phyloP scores from a whole-genome alignment of 768 basidiomycete genomes.

The Dioszegia hungarica region DNA sequence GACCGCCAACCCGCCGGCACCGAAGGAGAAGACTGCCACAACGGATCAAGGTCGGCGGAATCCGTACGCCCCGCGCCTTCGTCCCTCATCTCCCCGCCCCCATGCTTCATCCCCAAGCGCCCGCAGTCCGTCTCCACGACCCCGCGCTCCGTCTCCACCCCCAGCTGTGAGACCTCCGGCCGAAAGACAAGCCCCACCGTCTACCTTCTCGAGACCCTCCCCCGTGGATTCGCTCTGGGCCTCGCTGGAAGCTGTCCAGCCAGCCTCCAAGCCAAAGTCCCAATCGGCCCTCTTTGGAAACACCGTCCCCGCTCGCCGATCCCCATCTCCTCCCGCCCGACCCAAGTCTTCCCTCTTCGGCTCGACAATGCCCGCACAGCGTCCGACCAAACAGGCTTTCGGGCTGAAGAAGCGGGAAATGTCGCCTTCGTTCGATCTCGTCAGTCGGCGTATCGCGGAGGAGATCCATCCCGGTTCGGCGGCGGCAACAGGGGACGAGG shows the following conservation, averaged over 20 bases:
- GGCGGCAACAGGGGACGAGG: not conserved
- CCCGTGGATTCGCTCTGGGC: slow-evolving; percentile 5
- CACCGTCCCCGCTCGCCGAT: slow-evolving; percentile 1
- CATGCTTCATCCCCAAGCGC: no score
- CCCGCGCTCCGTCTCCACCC: no score
- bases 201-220: no score
- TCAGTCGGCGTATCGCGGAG: not conserved
- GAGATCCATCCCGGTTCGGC: not conserved
- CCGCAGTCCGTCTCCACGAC: no score
- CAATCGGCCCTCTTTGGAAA: slow-evolving; percentile 12
- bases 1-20: not conserved
- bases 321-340: no score
- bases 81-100: no score
- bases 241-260: not conserved
- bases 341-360: not conserved
- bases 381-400: no score
- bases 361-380: not conserved
- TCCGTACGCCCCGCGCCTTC: no score
- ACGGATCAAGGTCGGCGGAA: no score
- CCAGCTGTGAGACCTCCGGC: no score
- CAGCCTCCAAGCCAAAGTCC: not conserved
- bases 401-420: not conserved
- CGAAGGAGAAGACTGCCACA: not conserved
- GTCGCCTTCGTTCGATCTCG: not conserved
- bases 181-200: no score